Evolutionary conservation across 495 filamentous ascomycete species (phyloP).

Genomic region (Xylaria acuta): DNA sequence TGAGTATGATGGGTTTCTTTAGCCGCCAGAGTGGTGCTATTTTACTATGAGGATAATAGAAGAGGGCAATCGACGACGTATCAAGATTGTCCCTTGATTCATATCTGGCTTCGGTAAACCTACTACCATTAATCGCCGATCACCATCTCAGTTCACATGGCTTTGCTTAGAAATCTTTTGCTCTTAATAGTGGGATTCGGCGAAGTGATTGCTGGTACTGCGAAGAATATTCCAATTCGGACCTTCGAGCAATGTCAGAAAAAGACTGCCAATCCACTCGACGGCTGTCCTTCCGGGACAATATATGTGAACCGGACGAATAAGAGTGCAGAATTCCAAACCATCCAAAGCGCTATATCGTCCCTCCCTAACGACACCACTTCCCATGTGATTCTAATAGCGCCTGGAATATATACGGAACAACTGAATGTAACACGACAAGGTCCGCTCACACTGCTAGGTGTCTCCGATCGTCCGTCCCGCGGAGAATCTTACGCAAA

Average conservation of each 20-base stretch:
- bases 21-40: neutral
- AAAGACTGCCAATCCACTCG: conserved; percentile 42
- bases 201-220: neutral
- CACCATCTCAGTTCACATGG: neutral
- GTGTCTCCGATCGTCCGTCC: conserved; percentile 53
- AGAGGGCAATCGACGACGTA: neutral
- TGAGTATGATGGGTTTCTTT: neutral
- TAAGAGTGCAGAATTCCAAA: conserved; percentile 48
- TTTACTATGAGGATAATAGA: neutral
- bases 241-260: conserved; percentile 33
- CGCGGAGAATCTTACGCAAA: conserved; percentile 56
- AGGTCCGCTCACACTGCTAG: conserved; percentile 61
- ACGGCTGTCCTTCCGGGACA: conserved; percentile 56
- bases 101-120: neutral
- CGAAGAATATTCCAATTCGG: conserved; percentile 31
- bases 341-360: conserved; percentile 59
- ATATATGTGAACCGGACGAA: conserved; percentile 53
- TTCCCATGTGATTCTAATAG: conserved; percentile 60
- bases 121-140: neutral
- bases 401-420: conserved; percentile 62
- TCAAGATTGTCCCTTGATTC: neutral
- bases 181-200: neutral
- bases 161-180: neutral
- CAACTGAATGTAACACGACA: conserved; percentile 66
- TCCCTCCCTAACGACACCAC: conserved; percentile 60